phyloP scores from a whole-genome alignment of 2,329 filamentous ascomycete species.

The Teratosphaeria viscida region DNA sequence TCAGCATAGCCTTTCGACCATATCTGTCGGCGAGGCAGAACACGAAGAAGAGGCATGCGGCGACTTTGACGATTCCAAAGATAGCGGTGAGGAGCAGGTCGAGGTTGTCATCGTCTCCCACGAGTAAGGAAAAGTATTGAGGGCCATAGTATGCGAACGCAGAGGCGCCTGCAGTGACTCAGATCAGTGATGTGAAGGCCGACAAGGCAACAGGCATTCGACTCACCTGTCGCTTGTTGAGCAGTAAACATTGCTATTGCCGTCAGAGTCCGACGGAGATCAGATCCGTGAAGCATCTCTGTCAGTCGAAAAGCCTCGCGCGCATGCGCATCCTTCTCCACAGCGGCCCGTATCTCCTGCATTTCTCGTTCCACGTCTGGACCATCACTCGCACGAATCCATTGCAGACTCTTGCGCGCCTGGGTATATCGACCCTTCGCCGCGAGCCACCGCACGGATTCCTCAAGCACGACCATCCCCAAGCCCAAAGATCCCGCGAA shows the following conservation, averaged over 20 bases:
- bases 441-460: slow-evolving; percentile 43
- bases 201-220: too few relatives aligned
- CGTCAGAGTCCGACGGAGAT: slow-evolving; percentile 34
- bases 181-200: not conserved
- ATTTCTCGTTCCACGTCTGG: slow-evolving; percentile 35
- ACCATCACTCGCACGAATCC: slow-evolving; percentile 39
- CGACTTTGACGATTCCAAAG: slow-evolving; percentile 45
- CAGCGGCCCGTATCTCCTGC: slow-evolving; percentile 39
- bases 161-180: slow-evolving; percentile 31
- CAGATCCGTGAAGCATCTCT: slow-evolving; percentile 37
- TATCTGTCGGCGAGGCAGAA: slow-evolving; percentile 43
- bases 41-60: slow-evolving; percentile 42
- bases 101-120: slow-evolving; percentile 33
- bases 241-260: slow-evolving; percentile 41
- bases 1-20: slow-evolving; percentile 31
- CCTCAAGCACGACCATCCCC: slow-evolving; percentile 39
- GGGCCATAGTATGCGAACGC: slow-evolving; percentile 46
- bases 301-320: slow-evolving; percentile 18
- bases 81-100: slow-evolving; percentile 42
- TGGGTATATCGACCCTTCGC: slow-evolving; percentile 35
- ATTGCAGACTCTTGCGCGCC: slow-evolving; percentile 39
- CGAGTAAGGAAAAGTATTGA: slow-evolving; percentile 44
- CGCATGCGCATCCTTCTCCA: slow-evolving; percentile 36
- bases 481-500: slow-evolving; percentile 39
- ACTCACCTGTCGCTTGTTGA: slow-evolving; percentile 39